Evolutionary conservation across 2,329 filamentous ascomycete species (phyloP), one percentile per base, ranked within the genome.

Genomic region (Fusarium protoensiforme): DNA sequence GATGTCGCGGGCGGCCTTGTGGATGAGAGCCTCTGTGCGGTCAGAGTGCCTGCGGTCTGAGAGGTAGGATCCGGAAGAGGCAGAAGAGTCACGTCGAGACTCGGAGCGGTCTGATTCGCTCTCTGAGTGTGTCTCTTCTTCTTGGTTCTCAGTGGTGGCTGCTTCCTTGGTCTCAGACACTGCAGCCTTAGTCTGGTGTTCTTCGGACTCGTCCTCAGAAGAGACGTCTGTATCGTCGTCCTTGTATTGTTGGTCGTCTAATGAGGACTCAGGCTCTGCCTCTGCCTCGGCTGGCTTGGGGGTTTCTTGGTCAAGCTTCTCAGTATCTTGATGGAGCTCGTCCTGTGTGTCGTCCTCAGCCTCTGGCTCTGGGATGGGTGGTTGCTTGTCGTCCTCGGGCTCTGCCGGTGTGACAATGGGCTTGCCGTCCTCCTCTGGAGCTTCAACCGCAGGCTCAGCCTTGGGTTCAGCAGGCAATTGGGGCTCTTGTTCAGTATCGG

Each of bases 1-100:
- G 16, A 89, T 87, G 24, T 86, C 86, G 59, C 84, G 82, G 1
- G 87, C 87, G 1, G 87, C 87, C 27, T 84, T 85, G 35, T 88
- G 86, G 67, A 90, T 89, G 38, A 88, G 80, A 8, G 85, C 87
- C 73, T 89, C 86, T 3, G 88, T 87, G 7, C 84, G 81, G 11
- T 80, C 75, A 1, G 85, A 87, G 2, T 81, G 79, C n/a, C 83
- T 83, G 29, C 84, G 79, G 20, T 79, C 69, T n/a, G 75, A 77
- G 51, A 48, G 57, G 35, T 68, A 67, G 2, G 74, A 78, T 20
- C 61, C 72, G 13, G 69, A 70, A 13, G 78, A 80, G 41, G 67
- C 56, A 38, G 71, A 74, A 24, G 79, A 80, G 33, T 70, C 63
- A 59, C 77, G 73, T 24, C 69, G 71, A 54, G 69, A 78, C 2